Conservation (phyloP, 2,329 filamentous ascomycete genomes). For the Amphichorda felina region DNA sequence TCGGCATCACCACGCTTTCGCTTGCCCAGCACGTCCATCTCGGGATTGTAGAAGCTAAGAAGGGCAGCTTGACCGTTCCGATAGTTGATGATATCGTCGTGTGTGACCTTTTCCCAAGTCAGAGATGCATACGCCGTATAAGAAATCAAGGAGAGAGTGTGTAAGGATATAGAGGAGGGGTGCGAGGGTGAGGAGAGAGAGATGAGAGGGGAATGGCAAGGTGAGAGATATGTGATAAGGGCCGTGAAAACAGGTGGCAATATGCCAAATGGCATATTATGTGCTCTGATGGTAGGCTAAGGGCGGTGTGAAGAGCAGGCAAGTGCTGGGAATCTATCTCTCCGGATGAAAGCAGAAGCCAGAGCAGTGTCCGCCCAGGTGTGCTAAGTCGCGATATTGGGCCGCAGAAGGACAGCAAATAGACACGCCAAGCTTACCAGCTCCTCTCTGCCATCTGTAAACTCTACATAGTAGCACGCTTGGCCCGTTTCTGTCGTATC, state of each 20-base stretch:
- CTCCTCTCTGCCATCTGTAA: conserved; percentile 31
- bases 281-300: too few species aligned
- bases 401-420: background rate
- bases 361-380: background rate
- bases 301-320: too few species aligned
- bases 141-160: background rate
- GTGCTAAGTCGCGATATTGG: background rate
- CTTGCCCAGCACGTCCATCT: conserved; percentile 10
- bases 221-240: too few species aligned
- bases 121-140: background rate
- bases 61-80: conserved; percentile 20
- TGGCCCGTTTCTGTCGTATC: conserved; percentile 11
- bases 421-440: conserved; percentile 23
- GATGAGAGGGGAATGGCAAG: background rate
- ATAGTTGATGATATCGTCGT: conserved; percentile 15
- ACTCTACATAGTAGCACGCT: conserved; percentile 25
- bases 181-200: background rate
- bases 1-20: conserved; percentile 13
- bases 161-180: too few species aligned
- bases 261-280: too few species aligned
- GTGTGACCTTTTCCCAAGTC: conserved; percentile 14
- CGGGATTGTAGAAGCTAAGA: conserved; percentile 8
- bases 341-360: too few species aligned
- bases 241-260: too few species aligned
- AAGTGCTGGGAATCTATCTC: too few species aligned